Base-by-base conservation (phyloP, 768 basidiomycete genomes). In the Trichaptum fuscoviolaceum region DNA sequence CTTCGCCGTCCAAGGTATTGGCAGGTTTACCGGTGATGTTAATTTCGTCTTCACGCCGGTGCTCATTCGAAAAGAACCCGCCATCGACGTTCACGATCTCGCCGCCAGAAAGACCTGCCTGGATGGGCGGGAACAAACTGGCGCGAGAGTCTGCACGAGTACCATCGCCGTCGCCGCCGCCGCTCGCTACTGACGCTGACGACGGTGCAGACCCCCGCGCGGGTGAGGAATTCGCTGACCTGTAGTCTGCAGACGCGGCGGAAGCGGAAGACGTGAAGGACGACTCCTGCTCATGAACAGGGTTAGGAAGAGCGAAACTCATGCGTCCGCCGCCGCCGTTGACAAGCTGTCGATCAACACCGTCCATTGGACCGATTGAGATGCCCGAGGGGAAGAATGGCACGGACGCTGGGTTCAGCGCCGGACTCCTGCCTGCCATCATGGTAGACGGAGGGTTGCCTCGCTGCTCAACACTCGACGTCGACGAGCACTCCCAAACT, bases 301-400 rank as follows among this genome's bases (percentile, higher is more conserved):
- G 60, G 10, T 78, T 74, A 70, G 81, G 80, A 74, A 81, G 82
- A 62, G 76, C 75, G 71, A 84, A 83, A 65, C 77, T 77, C 58
- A 84, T 75, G 67, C 78, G 78, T 71, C 74, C 76, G 62, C 75
- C 73, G 62, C 77, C 79, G 64, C 88, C 87, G 67, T 88, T 86
- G 66, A 87, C 87, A 71, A 73, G 79, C 70, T 80, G 73, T 12
- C 42, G 42, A 52, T 52, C 42, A 52, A 12, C 42, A 52, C 42
- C 42, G 42, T 52, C 42, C 42, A 52, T 52, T 15, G 42, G 42
- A 52, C 42, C 42, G 42, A 52, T 52, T 69, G 87, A 86, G 70
- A 85, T 72, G 72, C 81, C 83, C 65, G 89, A 89, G 68, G 92
- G 92, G 75, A 92, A 92, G 84, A 93, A 93, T 63, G 92, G 92